phyloP scores from a whole-genome alignment of 805 yeast genomes.

The Starmerella floricola region DNA sequence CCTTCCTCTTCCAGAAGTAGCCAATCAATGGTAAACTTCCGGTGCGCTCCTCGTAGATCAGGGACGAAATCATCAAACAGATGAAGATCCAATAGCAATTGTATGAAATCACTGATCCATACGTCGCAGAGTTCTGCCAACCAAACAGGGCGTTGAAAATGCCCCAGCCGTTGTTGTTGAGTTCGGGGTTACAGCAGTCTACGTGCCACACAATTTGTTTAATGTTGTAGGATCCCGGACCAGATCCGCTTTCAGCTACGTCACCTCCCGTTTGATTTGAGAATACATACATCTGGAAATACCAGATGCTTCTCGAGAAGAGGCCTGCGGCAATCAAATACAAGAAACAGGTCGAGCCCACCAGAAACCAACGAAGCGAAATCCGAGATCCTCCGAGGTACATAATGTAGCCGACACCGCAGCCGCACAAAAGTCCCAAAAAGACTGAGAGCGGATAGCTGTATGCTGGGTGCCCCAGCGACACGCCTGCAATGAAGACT shows the following conservation, averaged over 20 bases:
- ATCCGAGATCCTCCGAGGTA: slow-evolving; percentile 73
- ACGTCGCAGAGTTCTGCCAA: slow-evolving; percentile 94
- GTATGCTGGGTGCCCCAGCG: slow-evolving; percentile 49
- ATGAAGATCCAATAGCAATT: slow-evolving; percentile 76
- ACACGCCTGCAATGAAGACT: slow-evolving; percentile 93
- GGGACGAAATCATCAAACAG: slow-evolving; percentile 41
- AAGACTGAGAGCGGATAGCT: slow-evolving; percentile 92
- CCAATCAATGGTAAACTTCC: slow-evolving; percentile 60
- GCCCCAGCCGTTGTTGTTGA: slow-evolving; percentile 79
- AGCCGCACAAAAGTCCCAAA: slow-evolving; percentile 72
- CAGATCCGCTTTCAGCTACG: slow-evolving; percentile 83
- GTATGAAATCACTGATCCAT: slow-evolving; percentile 82
- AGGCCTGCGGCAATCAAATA: slow-evolving; percentile 87
- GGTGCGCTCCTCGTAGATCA: slow-evolving; percentile 71
- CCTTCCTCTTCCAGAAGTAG: slow-evolving; percentile 34
- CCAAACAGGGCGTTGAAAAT: slow-evolving; percentile 87
- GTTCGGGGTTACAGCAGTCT: slow-evolving; percentile 90
- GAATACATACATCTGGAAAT: slow-evolving; percentile 59
- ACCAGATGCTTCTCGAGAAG: slow-evolving; percentile 89
- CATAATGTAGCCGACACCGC: slow-evolving; percentile 52
- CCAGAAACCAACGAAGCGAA: slow-evolving; percentile 78
- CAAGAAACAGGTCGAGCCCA: slow-evolving; percentile 75
- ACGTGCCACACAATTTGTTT: slow-evolving; percentile 81
- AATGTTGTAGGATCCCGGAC: slow-evolving; percentile 90
- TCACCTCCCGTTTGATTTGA: slow-evolving; percentile 75